These are phyloP conservation scores for Candida patagonica DNA, from an alignment of 805 yeast genomes.

Conservation along the genomic window DNA sequence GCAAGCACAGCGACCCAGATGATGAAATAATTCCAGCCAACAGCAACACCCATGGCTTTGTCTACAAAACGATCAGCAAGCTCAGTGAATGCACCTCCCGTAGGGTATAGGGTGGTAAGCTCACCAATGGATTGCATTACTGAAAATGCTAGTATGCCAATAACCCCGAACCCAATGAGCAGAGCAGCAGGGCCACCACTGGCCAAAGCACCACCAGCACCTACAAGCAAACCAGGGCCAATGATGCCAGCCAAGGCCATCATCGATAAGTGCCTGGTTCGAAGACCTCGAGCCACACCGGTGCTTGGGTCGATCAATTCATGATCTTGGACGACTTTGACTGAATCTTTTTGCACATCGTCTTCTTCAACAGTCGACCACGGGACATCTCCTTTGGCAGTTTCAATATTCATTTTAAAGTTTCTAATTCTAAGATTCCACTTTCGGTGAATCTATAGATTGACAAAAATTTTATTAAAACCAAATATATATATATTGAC, in stretches of 20 bases:
- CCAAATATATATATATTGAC: no score
- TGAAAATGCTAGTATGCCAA: constrained; percentile 43
- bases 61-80: constrained; percentile 39
- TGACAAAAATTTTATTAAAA: no score
- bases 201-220: constrained; percentile 42
- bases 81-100: constrained; percentile 43
- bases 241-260: constrained; percentile 79
- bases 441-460: no score
- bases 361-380: no score
- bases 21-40: constrained; percentile 40
- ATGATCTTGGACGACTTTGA: no score
- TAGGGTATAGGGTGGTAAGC: constrained; percentile 45
- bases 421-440: no score
- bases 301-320: constrained; percentile 21
- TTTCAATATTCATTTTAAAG: no score
- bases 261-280: constrained; percentile 64
- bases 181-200: constrained; percentile 45
- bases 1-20: constrained; percentile 42
- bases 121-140: constrained; percentile 50
- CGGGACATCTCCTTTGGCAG: no score
- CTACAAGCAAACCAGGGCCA: constrained; percentile 74
- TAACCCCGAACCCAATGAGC: constrained; percentile 38
- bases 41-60: constrained; percentile 40
- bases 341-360: no score
- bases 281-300: constrained; percentile 35